Base-by-base conservation (phyloP, 139 green algal species). In the Ostreobium quekettii region DNA sequence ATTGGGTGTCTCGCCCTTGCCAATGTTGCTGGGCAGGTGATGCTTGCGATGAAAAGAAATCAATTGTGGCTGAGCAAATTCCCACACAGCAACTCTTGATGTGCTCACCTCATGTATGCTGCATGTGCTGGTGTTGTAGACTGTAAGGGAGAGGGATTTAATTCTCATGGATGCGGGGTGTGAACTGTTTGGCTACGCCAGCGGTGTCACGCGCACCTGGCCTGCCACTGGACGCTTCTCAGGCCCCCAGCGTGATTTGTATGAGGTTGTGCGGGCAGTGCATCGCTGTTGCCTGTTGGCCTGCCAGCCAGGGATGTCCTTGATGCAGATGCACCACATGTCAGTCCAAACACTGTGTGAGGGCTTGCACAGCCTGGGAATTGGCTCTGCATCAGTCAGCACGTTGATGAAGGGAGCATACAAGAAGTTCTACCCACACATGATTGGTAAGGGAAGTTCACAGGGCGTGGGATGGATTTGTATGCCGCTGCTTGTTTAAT, bases 121-220 rank as follows among this genome's bases (percentile, higher is more conserved):
- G n/a, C n/a, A n/a, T n/a, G n/a, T n/a, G n/a, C n/a, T n/a, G n/a
- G n/a, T n/a, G n/a, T n/a, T n/a, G n/a, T 26, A 53, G 42, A 26
- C 42, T 26, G 19, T 76, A 4, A 36, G 37, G 1, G 46, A 57
- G 6, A 38, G 48, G 30, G 78, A 85, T 65, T 33, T 82, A 24
- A 35, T 84, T 30, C 53, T 85, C 8, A 80, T 86, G 74, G 80
- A 86, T 33, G 80, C 80, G 1, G 80, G 80, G 0, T 86, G 80
- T 36, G 80, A 86, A 57, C 62, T 75, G 11, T 70, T 77, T 47
- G 80, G 80, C 30, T 86, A 86, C 46, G 65, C 64, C 24, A 74
- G 46, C 15, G 80, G 83, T 53, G 62, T 86, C 49, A 85, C 80
- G 32, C 71, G 80, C 56, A 75, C 68, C 33, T 86, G 79, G 78